Evolutionary conservation across 176 grass and related monocot species (phyloP).

Genomic region (Dactylis glomerata): DNA sequence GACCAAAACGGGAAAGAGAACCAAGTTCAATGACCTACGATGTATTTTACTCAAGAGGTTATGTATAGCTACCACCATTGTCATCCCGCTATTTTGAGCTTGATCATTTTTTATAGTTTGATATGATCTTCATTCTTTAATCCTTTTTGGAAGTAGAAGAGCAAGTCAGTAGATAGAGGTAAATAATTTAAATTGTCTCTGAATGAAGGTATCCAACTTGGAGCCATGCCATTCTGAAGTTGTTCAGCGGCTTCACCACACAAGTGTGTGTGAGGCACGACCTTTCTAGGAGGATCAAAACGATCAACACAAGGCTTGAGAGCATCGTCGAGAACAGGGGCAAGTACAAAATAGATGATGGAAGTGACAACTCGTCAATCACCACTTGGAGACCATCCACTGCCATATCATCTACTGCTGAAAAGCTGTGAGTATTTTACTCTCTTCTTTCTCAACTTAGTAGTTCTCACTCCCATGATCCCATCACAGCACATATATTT

Average conservation of each 20-base stretch:
- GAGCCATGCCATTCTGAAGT: background rate
- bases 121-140: no score
- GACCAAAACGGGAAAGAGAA: no score
- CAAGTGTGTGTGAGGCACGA: background rate
- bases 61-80: no score
- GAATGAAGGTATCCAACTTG: background rate
- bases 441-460: background rate
- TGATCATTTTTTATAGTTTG: no score
- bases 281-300: background rate
- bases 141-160: no score
- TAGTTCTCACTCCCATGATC: background rate
- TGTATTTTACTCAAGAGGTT: no score
- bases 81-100: no score
- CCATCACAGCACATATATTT: background rate
- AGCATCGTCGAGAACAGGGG: background rate
- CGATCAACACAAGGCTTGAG: slow-evolving; percentile 3
- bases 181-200: background rate
- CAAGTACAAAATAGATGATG: background rate
- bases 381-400: background rate
- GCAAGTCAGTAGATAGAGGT: background rate
- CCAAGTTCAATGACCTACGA: no score
- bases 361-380: no score
- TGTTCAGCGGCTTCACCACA: background rate
- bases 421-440: background rate
- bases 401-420: background rate